Conservation (phyloP, 2,329 filamentous ascomycete genomes). For the Dryadomyces quercivorus region DNA sequence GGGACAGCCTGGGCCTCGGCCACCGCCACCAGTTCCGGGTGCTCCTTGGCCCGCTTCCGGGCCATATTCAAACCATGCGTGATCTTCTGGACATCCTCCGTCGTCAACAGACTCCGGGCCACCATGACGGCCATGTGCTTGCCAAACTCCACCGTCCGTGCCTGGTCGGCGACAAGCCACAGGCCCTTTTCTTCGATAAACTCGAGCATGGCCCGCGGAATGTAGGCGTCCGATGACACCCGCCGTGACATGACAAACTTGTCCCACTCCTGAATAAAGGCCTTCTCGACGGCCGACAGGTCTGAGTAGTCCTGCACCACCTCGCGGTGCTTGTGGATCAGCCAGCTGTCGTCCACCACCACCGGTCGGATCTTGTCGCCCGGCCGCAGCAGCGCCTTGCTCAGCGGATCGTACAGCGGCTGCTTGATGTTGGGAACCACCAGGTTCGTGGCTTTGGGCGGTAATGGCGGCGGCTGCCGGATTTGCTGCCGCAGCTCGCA, state of each 20-base stretch:
- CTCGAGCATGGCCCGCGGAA: constrained; percentile 37
- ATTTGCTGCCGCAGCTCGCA: background rate
- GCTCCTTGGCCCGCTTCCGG: constrained; percentile 13
- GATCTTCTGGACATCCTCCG: constrained; percentile 29
- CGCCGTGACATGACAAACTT: constrained; percentile 38
- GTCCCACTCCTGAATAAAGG: constrained; percentile 48
- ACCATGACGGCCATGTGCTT: constrained; percentile 41
- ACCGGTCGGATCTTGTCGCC: constrained; percentile 33
- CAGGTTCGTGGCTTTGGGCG: constrained; percentile 20
- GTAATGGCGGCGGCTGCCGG: background rate
- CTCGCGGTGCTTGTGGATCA: constrained; percentile 46
- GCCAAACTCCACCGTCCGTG: constrained; percentile 40
- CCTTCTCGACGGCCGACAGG: constrained; percentile 39
- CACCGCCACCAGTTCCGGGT: constrained; percentile 6
- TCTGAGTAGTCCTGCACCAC: constrained; percentile 45
- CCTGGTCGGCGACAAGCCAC: constrained; percentile 37
- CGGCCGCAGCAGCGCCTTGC: constrained; percentile 37
- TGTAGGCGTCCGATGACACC: constrained; percentile 37
- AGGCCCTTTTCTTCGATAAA: constrained; percentile 37
- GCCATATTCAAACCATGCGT: constrained; percentile 21
- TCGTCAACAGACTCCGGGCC: constrained; percentile 33
- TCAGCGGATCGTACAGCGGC: constrained; percentile 44
- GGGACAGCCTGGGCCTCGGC: background rate
- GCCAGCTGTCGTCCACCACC: constrained; percentile 37
- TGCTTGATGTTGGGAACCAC: constrained; percentile 37